Evolutionary conservation across 441 rosid species (phyloP), one percentile per base, ranked within the genome.

Genomic region (Manihot esculenta): DNA sequence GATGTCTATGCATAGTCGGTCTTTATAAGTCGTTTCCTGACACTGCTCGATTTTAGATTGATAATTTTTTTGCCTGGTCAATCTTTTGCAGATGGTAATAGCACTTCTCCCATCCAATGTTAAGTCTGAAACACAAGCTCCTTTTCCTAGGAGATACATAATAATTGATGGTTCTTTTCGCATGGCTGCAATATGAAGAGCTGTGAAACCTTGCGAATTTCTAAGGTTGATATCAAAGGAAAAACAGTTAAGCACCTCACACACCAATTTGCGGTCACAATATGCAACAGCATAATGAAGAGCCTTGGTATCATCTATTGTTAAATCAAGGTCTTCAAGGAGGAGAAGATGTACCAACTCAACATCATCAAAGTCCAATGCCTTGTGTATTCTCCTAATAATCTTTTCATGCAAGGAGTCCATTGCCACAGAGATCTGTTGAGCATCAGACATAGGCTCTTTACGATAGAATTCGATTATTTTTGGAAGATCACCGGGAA

Each of bases 161-260:
- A 94, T 80, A 20, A 94, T 77, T 0, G 80, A 79, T 1, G 97
- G 97, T 72, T 76, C 83, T 77, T 83, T 90, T 26, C 90, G 83
- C 94, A 89, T 90, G 5, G 99, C 95, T 75, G 96, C 94, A 33
- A 90, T 68, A 62, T 94, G 99, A 42, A 94, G 97, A 76, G 87
- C 93, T 0, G 97, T 87, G 69, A 84, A 90, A 33, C 97, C 97
- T 21, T 92, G 80, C 1, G 97, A 83, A 68, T 90, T 88, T 69
- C 86, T 77, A 75, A 76, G 90, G 77, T 89, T 92, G 57, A 92
- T 87, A 82, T 94, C 80, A 63, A 94, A 94, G 70, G 79, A 79
- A 47, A 84, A 77, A 30, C 92, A 84, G 72, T 79, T 63, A 35
- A 94, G 90, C 74, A 94, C 82, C 81, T 92, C 88, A 2, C 87